A percentile compares a stretch with the other conserved stretches of the same genome.
phyloP scores from a whole-genome alignment of 179 eudicot species.

The Beta corolliflora region DNA sequence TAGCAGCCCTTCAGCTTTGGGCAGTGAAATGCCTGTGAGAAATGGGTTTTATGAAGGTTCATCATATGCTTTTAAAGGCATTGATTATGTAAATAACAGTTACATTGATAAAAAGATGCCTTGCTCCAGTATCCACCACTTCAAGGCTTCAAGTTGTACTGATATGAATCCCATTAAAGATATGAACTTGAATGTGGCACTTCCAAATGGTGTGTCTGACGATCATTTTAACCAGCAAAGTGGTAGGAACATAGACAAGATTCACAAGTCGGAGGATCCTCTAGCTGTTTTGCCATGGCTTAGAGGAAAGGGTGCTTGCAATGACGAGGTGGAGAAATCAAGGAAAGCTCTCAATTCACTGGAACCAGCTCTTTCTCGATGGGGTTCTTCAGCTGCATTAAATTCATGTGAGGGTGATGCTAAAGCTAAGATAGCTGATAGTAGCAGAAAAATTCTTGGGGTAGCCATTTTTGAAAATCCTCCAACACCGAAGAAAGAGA shows the following conservation, averaged over 20 bases:
- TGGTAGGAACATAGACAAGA: constrained; percentile 30
- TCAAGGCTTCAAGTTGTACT: constrained; percentile 32
- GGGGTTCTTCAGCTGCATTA: constrained; percentile 36
- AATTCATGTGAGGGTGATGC: constrained; percentile 35
- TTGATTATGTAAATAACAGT: constrained; percentile 43
- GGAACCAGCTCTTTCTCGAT: constrained; percentile 25
- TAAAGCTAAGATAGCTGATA: constrained; percentile 30
- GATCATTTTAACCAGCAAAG: constrained; percentile 30
- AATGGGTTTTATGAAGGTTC: constrained; percentile 62
- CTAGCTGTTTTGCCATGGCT: constrained; percentile 68
- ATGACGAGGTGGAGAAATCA: constrained; percentile 31
- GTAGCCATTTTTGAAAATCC: constrained; percentile 58
- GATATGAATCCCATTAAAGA: constrained; percentile 48
- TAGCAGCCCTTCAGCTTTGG: constrained; percentile 38
- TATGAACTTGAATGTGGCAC: constrained; percentile 58
- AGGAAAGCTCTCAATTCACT: constrained; percentile 33
- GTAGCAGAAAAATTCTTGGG: constrained; percentile 58
- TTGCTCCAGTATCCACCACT: constrained; percentile 35
- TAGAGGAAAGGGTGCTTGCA: constrained; percentile 38
- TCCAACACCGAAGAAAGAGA: constrained; percentile 39
- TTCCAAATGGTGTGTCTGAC: constrained; percentile 38
- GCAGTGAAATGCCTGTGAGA: constrained; percentile 32
- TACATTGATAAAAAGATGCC: constrained; percentile 38
- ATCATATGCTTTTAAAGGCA: constrained; percentile 46
- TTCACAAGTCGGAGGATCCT: constrained; percentile 38